phyloP scores from a whole-genome alignment of 2,329 filamentous ascomycete species.

The Aspergillus ochraceoroseus region DNA sequence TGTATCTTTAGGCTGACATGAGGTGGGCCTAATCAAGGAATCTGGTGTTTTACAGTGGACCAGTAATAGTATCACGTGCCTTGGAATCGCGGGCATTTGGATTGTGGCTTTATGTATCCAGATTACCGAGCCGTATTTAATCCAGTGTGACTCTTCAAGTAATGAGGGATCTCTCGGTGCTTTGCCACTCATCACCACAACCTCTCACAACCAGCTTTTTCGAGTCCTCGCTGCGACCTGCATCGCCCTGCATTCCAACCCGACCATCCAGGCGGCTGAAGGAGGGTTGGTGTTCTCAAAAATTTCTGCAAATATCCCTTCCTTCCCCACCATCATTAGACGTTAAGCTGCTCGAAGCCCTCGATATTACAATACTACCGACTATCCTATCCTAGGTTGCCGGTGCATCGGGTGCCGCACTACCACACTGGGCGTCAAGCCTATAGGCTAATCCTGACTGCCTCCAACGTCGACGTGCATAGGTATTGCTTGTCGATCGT shows the following conservation, averaged over 20 bases:
- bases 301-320: no score
- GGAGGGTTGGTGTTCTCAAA: conserved; percentile 1
- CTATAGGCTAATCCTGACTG: conserved; percentile 24
- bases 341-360: no score
- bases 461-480: conserved; percentile 31
- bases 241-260: conserved; percentile 13
- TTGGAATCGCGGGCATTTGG: no score
- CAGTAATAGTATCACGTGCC: no score
- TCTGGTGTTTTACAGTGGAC: no score
- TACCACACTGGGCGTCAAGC: conserved; percentile 23
- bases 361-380: no score
- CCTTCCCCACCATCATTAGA: conserved; percentile 1
- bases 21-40: no score
- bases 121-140: background rate
- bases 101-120: conserved; percentile 6
- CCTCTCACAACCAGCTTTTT: conserved; percentile 6
- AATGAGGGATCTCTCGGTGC: conserved; percentile 5
- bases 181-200: conserved; percentile 20
- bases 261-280: conserved; percentile 4
- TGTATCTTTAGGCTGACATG: no score
- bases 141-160: no score
- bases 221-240: conserved; percentile 3
- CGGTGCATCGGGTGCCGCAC: conserved; percentile 17
- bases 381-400: conserved; percentile 9
- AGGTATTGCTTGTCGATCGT: conserved; percentile 32